Evolutionary conservation across 441 rosid species (phyloP), one percentile per base, ranked within the genome.

Genomic region (Brassica hybrid): DNA sequence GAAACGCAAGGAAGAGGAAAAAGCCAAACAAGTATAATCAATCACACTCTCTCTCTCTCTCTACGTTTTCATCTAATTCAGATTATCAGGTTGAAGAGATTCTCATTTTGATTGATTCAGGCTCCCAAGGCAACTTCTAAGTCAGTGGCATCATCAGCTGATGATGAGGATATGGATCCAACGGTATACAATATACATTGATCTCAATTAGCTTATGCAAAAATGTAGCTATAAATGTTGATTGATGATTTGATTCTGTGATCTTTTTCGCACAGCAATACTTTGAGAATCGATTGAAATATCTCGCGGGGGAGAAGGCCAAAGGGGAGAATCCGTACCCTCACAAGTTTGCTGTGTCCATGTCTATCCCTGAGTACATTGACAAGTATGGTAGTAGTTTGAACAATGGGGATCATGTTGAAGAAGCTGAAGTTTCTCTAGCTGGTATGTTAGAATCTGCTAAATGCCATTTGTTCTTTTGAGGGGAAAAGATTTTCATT

Each of bases 81-180:
- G 17, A n/a, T 48, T 74, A 48, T 48, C 8, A 48, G 17, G 17
- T 48, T 36, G 41, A 30, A 58, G 41, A 10, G 14, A 48, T 66
- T 48, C 6, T 11, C 2, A 2, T 59, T 59, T 34, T 48, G 74
- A 60, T 34, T 13, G 48, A 12, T 43, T 56, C 5, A 72, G 72
- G 64, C 88, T 61, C 83, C 80, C 43, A 85, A 75, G 79, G 80
- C 81, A n/a, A 76, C 76, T 71, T 60, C 83, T 27, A 79, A 84
- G 79, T 52, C 87, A 52, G 83, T 77, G 7, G 90, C 82, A 50
- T 5, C 48, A 41, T 13, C 57, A 70, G 89, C 86, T 27, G 76
- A 72, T 72, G 89, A 81, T 73, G 97, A 94, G 21, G 94, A 94
- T 73, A 90, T 89, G 93, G 98, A 94, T 77, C 97, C 98, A 7